Conservation (phyloP, 2,329 filamentous ascomycete genomes). For the Podosphaera xanthii region DNA sequence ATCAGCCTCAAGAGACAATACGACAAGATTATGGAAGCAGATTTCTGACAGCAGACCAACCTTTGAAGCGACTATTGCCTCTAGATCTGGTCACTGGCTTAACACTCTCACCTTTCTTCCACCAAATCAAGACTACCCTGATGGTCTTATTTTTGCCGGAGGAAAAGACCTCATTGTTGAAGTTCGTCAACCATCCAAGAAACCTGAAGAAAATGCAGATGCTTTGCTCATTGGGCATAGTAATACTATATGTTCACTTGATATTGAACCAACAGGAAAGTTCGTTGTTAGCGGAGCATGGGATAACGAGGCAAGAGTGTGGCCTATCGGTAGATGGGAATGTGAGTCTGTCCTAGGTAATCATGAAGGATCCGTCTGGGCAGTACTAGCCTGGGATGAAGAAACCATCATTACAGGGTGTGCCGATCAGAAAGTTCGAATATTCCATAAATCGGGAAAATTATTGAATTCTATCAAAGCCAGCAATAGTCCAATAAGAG, state of each 20-base stretch:
- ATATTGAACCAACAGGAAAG: constrained; percentile 47
- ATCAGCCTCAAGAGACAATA: constrained; percentile 79
- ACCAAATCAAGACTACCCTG: constrained; percentile 38
- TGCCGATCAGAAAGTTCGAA: constrained; percentile 70
- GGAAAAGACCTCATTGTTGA: constrained; percentile 89
- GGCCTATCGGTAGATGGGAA: constrained; percentile 74
- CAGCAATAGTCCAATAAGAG: constrained; percentile 65
- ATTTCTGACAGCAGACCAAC: constrained; percentile 38
- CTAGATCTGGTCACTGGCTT: constrained; percentile 65
- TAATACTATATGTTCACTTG: constrained; percentile 71
- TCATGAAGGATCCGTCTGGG: constrained; percentile 71
- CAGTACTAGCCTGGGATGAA: constrained; percentile 64
- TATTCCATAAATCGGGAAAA: constrained; percentile 47
- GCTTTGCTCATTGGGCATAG: constrained; percentile 68
- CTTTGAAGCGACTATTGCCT: constrained; percentile 59
- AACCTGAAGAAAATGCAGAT: constrained; percentile 55
- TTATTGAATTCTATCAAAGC: constrained; percentile 42
- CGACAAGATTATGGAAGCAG: constrained; percentile 67
- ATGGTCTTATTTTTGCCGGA: constrained; percentile 68
- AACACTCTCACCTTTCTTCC: constrained; percentile 63
- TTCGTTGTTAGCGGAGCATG: constrained; percentile 81
- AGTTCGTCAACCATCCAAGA: constrained; percentile 48
- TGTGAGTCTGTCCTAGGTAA: constrained; percentile 46
- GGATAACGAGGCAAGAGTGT: constrained; percentile 74
- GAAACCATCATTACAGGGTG: constrained; percentile 73